Evolutionary conservation across 2,329 filamentous ascomycete genomes (phyloP).

Genomic region (Coleophoma eucalyptorum): DNA sequence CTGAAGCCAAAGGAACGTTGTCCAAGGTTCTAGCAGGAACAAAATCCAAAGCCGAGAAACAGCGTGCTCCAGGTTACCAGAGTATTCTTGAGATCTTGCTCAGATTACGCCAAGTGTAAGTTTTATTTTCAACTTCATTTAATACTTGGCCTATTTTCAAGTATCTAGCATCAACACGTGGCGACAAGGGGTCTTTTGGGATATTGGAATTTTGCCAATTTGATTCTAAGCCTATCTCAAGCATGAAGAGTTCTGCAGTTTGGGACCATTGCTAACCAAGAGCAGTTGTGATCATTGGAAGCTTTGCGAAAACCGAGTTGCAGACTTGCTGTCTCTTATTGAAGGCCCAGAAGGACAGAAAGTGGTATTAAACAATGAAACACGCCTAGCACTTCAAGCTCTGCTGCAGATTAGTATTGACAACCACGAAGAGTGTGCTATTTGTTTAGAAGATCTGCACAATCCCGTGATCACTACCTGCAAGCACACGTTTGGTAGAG

Average conservation of each 20-base stretch:
- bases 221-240: no score
- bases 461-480: conserved; percentile 80
- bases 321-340: conserved; percentile 65
- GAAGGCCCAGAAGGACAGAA: conserved; percentile 54
- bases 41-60: conserved; percentile 18
- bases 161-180: no score
- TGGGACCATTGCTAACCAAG: not conserved
- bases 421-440: conserved; percentile 75
- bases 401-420: conserved; percentile 75
- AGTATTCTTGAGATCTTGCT: conserved; percentile 78
- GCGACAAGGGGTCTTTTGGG: no score
- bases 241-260: no score
- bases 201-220: no score
- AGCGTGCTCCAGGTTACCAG: conserved; percentile 54
- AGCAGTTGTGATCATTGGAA: conserved; percentile 76
- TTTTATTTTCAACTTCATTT: not conserved
- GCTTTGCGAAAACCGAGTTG: conserved; percentile 71
- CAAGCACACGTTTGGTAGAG: conserved; percentile 73
- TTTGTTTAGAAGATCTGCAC: conserved; percentile 72
- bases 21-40: conserved; percentile 50
- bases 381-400: conserved; percentile 67
- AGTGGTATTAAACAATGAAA: conserved; percentile 69
- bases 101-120: conserved; percentile 68
- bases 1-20: conserved; percentile 71
- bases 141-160: not conserved